Base-by-base conservation (phyloP, 2,329 filamentous ascomycete genomes). In the Phialemoniopsis sp. region DNA sequence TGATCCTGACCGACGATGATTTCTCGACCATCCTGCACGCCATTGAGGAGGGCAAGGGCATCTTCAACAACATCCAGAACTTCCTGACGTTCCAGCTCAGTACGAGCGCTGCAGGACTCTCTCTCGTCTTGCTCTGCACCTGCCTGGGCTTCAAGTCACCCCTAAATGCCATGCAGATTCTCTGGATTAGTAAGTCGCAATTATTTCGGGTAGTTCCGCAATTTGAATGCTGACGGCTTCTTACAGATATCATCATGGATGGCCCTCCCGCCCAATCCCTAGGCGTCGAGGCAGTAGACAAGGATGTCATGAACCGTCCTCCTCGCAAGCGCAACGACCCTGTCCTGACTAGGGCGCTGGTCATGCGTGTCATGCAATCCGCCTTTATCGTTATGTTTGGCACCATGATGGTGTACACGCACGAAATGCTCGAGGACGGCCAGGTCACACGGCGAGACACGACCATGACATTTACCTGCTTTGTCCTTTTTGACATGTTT, bases 61-160 rank as follows among this genome's bases (percentile, higher is more conserved):
- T 98, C 51, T 98, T 98, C 66, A 95, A 93, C 76, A 98, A 98
- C 62, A 97, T 98, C 50, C 93, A 98, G 59, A 98, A 98, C 63
- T 98, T 98, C 66, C 76, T 98, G 47, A 97, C 93, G 0, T 98
- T 98, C 66, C 94, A 98, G 68, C 78, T 98, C 42, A 96, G 90
- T 63, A 98, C 93, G 35, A 96, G 89, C 59, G 93, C 94, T 15
- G 93, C 94, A 39, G 89, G 93, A 45, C 71, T 98, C 49, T 89
- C 87, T 42, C 73, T 98, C 39, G 93, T 98, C 14, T 80, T 98
- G 50, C 65, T 98, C 54, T 96, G 90, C 71, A 96, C 89, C 21
- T 85, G 88, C 51, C 76, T 96, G 45, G 93, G 93, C 30, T 93
- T 94, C 68, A 90, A 89, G 65, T 95, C 93, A 58, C 94, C 93